phyloP scores from a whole-genome alignment of 148 eudicot genomes.

The Rhododendron vialii region DNA sequence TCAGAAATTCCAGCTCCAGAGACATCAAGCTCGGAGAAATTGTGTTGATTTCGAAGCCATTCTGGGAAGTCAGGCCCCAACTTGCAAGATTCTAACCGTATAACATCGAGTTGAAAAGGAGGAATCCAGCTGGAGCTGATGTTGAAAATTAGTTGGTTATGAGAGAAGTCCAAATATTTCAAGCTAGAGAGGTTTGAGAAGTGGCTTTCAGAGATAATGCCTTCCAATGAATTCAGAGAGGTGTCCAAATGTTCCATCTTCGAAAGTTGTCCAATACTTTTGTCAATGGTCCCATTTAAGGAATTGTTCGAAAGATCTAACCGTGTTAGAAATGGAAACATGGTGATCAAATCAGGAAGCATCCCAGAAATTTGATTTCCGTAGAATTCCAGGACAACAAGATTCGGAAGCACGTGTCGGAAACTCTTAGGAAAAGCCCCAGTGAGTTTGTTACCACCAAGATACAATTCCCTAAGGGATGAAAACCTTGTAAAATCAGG shows the following conservation, averaged over 20 bases:
- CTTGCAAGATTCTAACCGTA: background rate
- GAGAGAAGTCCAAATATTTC: background rate
- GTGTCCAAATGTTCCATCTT: background rate
- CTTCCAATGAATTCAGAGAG: conserved; percentile 7
- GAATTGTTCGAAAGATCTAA: background rate
- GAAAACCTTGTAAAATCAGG: conserved; percentile 3
- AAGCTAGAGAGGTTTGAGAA: conserved; percentile 5
- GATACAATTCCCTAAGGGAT: too few relatives aligned
- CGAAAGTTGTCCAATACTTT: conserved; percentile 14
- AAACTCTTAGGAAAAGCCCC: background rate
- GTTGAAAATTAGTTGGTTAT: background rate
- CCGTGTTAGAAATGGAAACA: background rate
- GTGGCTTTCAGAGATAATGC: conserved; percentile 10
- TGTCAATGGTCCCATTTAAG: background rate
- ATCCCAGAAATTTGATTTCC: background rate
- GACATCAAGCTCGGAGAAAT: background rate
- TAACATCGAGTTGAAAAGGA: conserved; percentile 1
- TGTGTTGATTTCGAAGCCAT: conserved; percentile 14
- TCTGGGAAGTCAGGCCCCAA: conserved; percentile 16
- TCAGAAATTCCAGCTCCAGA: conserved; percentile 2
- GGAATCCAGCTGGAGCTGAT: conserved; percentile 5
- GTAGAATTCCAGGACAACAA: background rate
- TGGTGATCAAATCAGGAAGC: background rate
- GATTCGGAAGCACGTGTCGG: background rate
- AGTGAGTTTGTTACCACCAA: too few relatives aligned